phyloP scores from a whole-genome alignment of 2,329 filamentous ascomycete species.

The Exophiala xenobiotica region DNA sequence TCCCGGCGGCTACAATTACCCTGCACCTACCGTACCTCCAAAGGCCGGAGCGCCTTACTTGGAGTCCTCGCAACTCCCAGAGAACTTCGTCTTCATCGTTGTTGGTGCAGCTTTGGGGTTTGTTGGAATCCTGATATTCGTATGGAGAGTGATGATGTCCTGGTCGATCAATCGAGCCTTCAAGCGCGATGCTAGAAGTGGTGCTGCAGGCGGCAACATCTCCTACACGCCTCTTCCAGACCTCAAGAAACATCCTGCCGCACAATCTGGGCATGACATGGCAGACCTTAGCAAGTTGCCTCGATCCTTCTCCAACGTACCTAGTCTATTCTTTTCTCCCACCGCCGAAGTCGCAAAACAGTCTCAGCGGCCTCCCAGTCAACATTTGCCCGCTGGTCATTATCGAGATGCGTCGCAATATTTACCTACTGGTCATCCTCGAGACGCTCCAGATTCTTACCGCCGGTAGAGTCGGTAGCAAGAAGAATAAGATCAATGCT shows the following conservation, averaged over 20 bases:
- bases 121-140: constrained; percentile 74
- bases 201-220: constrained; percentile 65
- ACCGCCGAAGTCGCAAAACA: constrained; percentile 58
- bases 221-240: constrained; percentile 60
- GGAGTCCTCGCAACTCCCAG: constrained; percentile 78
- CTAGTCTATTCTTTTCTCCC: constrained; percentile 88
- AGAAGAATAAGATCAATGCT: too few species aligned
- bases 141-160: constrained; percentile 84
- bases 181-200: constrained; percentile 67
- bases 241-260: constrained; percentile 38
- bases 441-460: constrained; percentile 25
- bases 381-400: constrained; percentile 29
- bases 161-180: constrained; percentile 92
- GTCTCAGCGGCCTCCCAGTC: constrained; percentile 22
- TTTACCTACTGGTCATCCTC: constrained; percentile 29
- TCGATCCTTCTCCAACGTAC: constrained; percentile 28
- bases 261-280: constrained; percentile 36
- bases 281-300: constrained; percentile 31
- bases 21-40: constrained; percentile 74
- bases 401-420: constrained; percentile 31
- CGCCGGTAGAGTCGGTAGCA: constrained; percentile 7
- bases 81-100: constrained; percentile 94
- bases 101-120: constrained; percentile 86
- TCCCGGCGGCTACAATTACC: constrained; percentile 61
- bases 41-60: constrained; percentile 86